These are phyloP conservation scores for Xerocomus potaroensis DNA, from an alignment of 768 basidiomycete species.

Conservation along the genomic window DNA sequence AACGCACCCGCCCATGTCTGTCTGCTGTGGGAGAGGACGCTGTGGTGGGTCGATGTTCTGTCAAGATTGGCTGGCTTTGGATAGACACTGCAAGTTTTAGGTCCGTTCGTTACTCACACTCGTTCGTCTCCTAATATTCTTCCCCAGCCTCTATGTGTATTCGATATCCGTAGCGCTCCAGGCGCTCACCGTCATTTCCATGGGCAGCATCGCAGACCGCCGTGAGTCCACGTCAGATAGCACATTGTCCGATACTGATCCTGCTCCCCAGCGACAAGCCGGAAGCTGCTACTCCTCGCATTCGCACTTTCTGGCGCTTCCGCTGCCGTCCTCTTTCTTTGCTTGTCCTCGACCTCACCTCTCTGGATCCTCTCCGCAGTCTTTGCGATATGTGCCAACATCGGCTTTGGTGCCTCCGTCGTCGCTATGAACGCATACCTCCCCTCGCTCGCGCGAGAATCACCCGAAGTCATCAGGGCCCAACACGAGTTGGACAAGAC, in stretches of 20 bases:
- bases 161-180: constrained; percentile 87
- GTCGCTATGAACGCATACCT: constrained; percentile 93
- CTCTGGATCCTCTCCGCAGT: constrained; percentile 67
- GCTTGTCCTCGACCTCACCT: constrained; percentile 65
- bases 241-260: not conserved
- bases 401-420: constrained; percentile 27
- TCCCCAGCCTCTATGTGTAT: constrained; percentile 73
- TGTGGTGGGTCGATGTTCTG: constrained; percentile 60
- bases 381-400: constrained; percentile 59
- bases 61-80: constrained; percentile 80
- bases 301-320: constrained; percentile 85
- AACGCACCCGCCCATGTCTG: constrained; percentile 56
- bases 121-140: not conserved
- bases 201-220: constrained; percentile 88
- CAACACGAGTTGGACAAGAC: constrained; percentile 28
- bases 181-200: constrained; percentile 91
- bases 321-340: constrained; percentile 49
- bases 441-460: constrained; percentile 63
- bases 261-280: constrained; percentile 51
- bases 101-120: constrained; percentile 34
- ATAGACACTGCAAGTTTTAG: constrained; percentile 91
- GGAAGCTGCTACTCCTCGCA: constrained; percentile 71
- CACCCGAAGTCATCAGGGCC: constrained; percentile 51
- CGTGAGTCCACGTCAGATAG: constrained; percentile 45
- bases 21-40: constrained; percentile 10